phyloP scores from a whole-genome alignment of 345 rosid species.

The Sonneratia caseolaris region DNA sequence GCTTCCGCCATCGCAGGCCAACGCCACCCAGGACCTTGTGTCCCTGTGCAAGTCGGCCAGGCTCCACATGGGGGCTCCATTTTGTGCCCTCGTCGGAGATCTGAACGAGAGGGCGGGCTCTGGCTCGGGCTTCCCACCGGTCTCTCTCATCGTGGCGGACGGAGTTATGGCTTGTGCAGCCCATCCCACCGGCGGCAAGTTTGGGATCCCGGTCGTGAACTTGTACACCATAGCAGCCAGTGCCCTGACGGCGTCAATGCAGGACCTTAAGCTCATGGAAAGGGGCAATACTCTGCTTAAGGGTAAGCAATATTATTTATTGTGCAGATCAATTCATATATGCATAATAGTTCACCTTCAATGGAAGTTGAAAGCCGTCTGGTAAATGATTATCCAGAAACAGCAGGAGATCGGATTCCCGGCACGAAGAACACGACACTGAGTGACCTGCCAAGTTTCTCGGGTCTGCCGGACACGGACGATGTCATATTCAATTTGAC shows the following conservation, averaged over 20 bases:
- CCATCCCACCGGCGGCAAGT: constrained; percentile 1
- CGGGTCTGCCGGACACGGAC: background rate
- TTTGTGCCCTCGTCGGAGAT: constrained; percentile 3
- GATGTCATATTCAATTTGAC: background rate
- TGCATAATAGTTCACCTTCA: too few species aligned
- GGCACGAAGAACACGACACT: background rate
- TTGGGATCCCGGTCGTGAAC: constrained; percentile 1
- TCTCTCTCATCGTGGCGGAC: constrained; percentile 14
- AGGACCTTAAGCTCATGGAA: background rate
- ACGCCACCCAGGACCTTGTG: constrained; percentile 8
- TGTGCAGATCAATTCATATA: too few species aligned
- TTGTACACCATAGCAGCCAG: constrained; percentile 8
- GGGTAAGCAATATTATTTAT: constrained; percentile 4
- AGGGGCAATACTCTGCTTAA: constrained; percentile 12
- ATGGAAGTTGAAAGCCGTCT: background rate
- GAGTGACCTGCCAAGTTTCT: background rate
- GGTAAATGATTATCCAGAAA: background rate
- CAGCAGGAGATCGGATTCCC: constrained; percentile 1
- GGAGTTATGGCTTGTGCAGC: constrained; percentile 8
- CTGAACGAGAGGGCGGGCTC: background rate
- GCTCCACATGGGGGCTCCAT: constrained; percentile 8
- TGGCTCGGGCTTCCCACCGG: constrained; percentile 1
- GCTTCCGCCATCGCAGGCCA: constrained; percentile 4
- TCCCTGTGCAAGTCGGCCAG: constrained; percentile 8
- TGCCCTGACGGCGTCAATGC: background rate